These are phyloP conservation scores for Ophiostoma ulmi DNA, from an alignment of 2,329 filamentous ascomycete species.

Conservation along the genomic window DNA sequence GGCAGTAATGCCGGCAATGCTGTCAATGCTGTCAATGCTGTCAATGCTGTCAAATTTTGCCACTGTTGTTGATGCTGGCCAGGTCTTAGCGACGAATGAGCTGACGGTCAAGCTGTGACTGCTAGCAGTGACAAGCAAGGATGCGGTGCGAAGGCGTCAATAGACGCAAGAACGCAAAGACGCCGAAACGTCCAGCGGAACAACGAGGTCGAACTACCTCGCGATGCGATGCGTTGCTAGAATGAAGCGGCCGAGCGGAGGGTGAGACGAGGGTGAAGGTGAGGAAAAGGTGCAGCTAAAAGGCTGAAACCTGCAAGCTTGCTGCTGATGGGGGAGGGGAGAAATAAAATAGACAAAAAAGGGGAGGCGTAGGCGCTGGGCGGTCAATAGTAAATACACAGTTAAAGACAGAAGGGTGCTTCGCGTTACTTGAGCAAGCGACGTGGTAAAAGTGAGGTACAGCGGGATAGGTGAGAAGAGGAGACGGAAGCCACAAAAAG, in stretches of 20 bases:
- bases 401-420: constrained; percentile 13
- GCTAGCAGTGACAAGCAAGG: background rate
- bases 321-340: constrained; percentile 19
- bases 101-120: background rate
- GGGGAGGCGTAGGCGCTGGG: constrained; percentile 18
- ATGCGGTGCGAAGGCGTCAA: constrained; percentile 12
- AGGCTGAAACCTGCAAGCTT: constrained; percentile 24
- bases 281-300: constrained; percentile 19
- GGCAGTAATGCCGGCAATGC: background rate
- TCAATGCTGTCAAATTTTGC: background rate
- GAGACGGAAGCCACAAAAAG: background rate
- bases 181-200: constrained; percentile 13
- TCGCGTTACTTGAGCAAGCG: background rate
- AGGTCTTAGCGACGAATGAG: background rate
- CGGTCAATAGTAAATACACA: constrained; percentile 4
- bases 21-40: background rate
- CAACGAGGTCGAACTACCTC: constrained; percentile 10
- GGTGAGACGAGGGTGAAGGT: background rate
- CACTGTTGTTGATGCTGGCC: background rate
- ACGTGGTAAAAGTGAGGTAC: background rate
- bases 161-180: background rate
- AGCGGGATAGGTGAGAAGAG: background rate
- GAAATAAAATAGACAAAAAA: constrained; percentile 16
- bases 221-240: constrained; percentile 9
- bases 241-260: constrained; percentile 15